phyloP scores from a whole-genome alignment of 2,329 filamentous ascomycete species.

The Nannizziopsis barbatae region DNA sequence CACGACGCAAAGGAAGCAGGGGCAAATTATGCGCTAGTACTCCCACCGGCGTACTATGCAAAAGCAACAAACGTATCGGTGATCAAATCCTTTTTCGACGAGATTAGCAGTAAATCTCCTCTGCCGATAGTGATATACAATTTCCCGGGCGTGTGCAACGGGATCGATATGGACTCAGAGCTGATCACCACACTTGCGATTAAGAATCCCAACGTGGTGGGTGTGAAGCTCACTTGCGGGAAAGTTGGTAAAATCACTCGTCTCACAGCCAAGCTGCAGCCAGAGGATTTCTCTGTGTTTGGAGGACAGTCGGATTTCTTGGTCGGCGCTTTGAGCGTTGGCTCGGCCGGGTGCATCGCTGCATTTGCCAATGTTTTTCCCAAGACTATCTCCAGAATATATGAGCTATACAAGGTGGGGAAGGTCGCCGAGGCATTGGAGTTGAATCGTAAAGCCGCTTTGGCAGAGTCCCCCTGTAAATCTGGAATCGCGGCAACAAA shows the following conservation, averaged over 20 bases:
- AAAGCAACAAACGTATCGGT: conserved; percentile 49
- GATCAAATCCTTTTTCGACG: conserved; percentile 48
- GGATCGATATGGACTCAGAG: conserved; percentile 56
- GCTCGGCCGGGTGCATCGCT: conserved; percentile 46
- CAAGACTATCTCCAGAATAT: conserved; percentile 47
- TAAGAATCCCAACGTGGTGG: conserved; percentile 44
- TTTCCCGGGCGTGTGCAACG: conserved; percentile 58
- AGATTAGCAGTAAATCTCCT: conserved; percentile 43
- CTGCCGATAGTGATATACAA: conserved; percentile 56
- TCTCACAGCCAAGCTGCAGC: conserved; percentile 42
- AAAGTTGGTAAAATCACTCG: conserved; percentile 51
- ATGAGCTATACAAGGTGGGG: conserved; percentile 49
- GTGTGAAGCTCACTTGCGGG: conserved; percentile 55
- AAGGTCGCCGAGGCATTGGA: conserved; percentile 48
- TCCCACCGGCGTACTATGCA: conserved; percentile 55
- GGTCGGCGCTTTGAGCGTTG: conserved; percentile 43
- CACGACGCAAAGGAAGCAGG: conserved; percentile 49
- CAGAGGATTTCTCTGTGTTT: conserved; percentile 53
- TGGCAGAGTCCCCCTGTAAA: conserved; percentile 57
- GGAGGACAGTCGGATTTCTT: conserved; percentile 66
- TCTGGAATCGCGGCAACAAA: conserved; percentile 57
- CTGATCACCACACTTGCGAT: conserved; percentile 45
- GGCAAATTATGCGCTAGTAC: conserved; percentile 50
- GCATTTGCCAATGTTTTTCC: conserved; percentile 50
- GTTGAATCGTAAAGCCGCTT: conserved; percentile 50